Evolutionary conservation across 1,284 basidiomycete genomes (phyloP).

Genomic region (Sphagnurus paluster): DNA sequence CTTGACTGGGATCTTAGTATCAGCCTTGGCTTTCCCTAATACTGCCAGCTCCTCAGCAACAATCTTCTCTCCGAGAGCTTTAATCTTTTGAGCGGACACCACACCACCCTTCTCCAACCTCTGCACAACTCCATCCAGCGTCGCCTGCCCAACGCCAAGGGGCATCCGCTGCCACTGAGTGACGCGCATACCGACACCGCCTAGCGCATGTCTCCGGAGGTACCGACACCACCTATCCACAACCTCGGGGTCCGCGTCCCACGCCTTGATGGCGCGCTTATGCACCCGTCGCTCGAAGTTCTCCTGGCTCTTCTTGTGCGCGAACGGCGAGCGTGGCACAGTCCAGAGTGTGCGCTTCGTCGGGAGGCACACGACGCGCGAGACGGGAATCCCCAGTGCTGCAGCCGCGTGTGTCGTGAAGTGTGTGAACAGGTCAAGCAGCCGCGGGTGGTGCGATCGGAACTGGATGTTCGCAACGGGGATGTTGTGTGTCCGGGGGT

Average conservation of each 20-base stretch:
- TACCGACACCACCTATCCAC: slow-evolving; percentile 86
- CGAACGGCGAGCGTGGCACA: slow-evolving; percentile 85
- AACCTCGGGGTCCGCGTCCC: slow-evolving; percentile 81
- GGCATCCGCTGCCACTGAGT: slow-evolving; percentile 77
- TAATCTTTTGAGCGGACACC: slow-evolving; percentile 32
- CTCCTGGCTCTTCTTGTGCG: slow-evolving; percentile 94
- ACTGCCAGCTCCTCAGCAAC: slow-evolving; percentile 39
- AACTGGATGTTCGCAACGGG: slow-evolving; percentile 87
- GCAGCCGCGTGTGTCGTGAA: slow-evolving; percentile 86
- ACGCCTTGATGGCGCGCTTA: slow-evolving; percentile 87
- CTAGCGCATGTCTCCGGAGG: slow-evolving; percentile 74
- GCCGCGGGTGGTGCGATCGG: slow-evolving; percentile 69
- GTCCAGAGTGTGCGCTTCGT: slow-evolving; percentile 85
- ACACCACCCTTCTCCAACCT: slow-evolving; percentile 24
- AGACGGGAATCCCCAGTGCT: slow-evolving; percentile 82
- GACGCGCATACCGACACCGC: slow-evolving; percentile 86
- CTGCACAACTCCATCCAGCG: slow-evolving; percentile 38
- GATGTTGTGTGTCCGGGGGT: slow-evolving; percentile 67
- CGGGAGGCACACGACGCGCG: slow-evolving; percentile 70
- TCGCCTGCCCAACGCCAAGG: slow-evolving; percentile 58
- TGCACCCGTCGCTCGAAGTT: slow-evolving; percentile 91
- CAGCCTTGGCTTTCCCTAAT: slow-evolving; percentile 4
- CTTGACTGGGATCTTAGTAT: not conserved
- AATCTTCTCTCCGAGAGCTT: slow-evolving; percentile 46
- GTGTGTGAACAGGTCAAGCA: slow-evolving; percentile 81